Evolutionary conservation across 169 alveolate genomes (phyloP), one percentile per base, ranked within the genome.

Genomic region (Eimeria acervulina): DNA sequence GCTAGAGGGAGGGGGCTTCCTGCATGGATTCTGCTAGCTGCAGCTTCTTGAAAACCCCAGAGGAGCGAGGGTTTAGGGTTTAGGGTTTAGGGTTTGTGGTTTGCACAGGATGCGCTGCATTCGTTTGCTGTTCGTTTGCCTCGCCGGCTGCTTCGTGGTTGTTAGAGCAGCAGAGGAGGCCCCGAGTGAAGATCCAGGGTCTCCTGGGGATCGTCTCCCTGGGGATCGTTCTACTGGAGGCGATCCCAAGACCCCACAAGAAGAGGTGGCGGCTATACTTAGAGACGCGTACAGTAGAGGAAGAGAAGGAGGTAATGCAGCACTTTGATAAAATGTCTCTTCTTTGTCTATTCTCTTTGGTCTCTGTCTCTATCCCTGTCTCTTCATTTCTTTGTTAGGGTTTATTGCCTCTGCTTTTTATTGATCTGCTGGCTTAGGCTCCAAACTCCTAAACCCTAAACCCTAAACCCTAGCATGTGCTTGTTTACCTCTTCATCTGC

Each of bases 51-150:
- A n/a, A 28, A 72, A 36, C 47, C 19, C 47, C 47, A 72, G 52
- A 1, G 51, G 47, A 12, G 40, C 47, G 5, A 17, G 84, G 28
- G 84, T 72, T 31, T 17, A 38, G 74, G 38, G 38, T 26, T 63
- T 63, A 28, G 38, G n/a, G 74, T 28, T 63, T 21, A 31, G 38
- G 52, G 51, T 72, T 72, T 72, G 84, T 31, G 21, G 40, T 10
- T 72, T 72, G 84, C 84, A 23, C 52, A 36, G 52, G 42, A 72
- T 72, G 84, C 47, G 3, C 6, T 23, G 47, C n/a, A 19, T 72
- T 21, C 84, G 84, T 7, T 44, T 72, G 84, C 10, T 72, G 84
- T 31, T 72, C 19, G 21, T 72, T 31, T 23, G 84, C 84, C 84
- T 72, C 51, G 84, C 84, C 51, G 33, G 84, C 51, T 72, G 84